Evolutionary conservation across 257 asterid genomes (phyloP), one percentile per base, ranked within the genome.

Genomic region (Thymus mandschuricus): DNA sequence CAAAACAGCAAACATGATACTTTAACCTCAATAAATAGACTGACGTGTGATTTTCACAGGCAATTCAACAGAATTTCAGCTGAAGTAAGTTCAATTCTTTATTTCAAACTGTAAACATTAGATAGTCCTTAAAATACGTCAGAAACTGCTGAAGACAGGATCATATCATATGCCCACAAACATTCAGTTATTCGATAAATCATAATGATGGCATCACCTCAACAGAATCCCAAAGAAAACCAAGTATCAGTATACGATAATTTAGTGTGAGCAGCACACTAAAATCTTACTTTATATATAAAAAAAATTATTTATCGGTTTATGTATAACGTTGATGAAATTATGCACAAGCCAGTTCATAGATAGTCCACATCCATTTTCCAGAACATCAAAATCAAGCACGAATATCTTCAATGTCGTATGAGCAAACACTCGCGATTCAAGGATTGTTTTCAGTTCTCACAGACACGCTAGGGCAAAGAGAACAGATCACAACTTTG

Each of bases 171-270:
- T 27, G n/a, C 52, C 55, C 55, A 48, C 6, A 41, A 55, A 49
- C 69, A 44, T 52, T 64, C 48, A 63, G 46, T 63, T 38, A 50
- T 49, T 50, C 15, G 29, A 46, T n/a, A 59, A 62, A 51, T 52
- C 44, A 34, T 10, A 27, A 50, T 33, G 62, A 64, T 57, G 15
- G 31, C 38, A 49, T 31, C 12, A 62, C 71, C 50, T 56, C 59
- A 71, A 68, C 66, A 60, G 6, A 54, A 74, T 64, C 61, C 28
- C 67, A 65, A 51, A 45, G 34, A 65, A 54, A 40, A 64, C 63
- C 54, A 38, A 35, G 21, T 21, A 21, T 35, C 40, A 38, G 41
- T 38, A 38, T 38, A 38, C 7, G 41, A 3, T 38, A 4, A 38
- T 38, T 38, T 4, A 38, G 41, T 38, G 41, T 38, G 41, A 4